These are phyloP conservation scores for Rhazya stricta DNA, from an alignment of 257 asterid genomes.

Conservation along the genomic window DNA sequence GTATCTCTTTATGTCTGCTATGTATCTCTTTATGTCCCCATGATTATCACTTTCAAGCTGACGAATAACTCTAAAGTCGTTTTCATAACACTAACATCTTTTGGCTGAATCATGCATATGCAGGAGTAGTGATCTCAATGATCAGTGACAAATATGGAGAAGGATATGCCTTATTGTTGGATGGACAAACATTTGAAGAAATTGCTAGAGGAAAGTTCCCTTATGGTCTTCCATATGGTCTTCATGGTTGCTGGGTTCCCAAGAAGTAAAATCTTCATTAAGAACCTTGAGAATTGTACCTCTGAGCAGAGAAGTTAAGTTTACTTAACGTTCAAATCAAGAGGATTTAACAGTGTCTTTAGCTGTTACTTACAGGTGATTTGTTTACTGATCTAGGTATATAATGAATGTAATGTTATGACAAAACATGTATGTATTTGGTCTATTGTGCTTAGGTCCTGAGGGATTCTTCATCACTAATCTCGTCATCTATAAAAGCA, in stretches of 20 bases:
- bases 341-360: background rate
- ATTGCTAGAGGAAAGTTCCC: constrained; percentile 93
- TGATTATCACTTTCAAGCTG: background rate
- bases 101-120: background rate
- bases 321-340: background rate
- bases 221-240: constrained; percentile 91
- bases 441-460: background rate
- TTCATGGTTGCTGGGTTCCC: constrained; percentile 98
- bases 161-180: constrained; percentile 76
- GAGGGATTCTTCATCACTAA: background rate
- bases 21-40: too few species aligned
- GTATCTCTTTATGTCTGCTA: too few species aligned
- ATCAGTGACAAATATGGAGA: constrained; percentile 77
- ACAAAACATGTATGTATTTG: background rate
- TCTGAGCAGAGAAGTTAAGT: too few species aligned
- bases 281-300: background rate
- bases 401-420: background rate
- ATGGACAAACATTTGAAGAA: constrained; percentile 84
- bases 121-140: constrained; percentile 87
- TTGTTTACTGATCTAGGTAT: too few species aligned
- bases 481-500: too few species aligned
- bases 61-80: background rate
- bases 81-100: background rate
- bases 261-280: constrained; percentile 11
- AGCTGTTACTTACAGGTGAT: background rate